Evolutionary conservation across 2,329 filamentous ascomycete species (phyloP).

Genomic region (Thielaviopsis punctulata): DNA sequence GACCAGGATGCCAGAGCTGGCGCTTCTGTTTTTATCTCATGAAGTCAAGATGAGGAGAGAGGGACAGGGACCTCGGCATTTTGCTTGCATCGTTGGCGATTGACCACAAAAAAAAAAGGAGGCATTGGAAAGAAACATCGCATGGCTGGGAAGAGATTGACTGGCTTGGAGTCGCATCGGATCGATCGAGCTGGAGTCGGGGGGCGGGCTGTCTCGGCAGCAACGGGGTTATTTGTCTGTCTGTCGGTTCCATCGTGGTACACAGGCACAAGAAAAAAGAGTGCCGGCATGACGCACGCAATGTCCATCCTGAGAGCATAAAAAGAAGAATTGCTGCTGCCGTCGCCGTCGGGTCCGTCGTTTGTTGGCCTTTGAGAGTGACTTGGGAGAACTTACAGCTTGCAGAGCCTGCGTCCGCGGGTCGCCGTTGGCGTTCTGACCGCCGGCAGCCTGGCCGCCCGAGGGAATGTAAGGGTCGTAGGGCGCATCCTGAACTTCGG

Average conservation of each 20-base stretch:
- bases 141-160: neutral
- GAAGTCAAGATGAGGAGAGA: too few species aligned
- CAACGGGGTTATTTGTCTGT: neutral
- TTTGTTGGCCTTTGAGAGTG: neutral
- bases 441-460: slow-evolving; percentile 20
- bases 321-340: neutral
- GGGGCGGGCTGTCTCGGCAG: neutral
- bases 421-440: slow-evolving; percentile 29
- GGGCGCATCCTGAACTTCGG: slow-evolving; percentile 37
- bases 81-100: too few species aligned
- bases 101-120: neutral
- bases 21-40: neutral
- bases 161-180: neutral
- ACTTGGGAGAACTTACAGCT: slow-evolving; percentile 44
- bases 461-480: slow-evolving; percentile 84
- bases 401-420: slow-evolving; percentile 51
- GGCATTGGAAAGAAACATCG: neutral
- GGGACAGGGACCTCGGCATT: too few species aligned
- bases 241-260: neutral
- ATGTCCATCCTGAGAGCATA: neutral
- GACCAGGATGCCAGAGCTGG: neutral
- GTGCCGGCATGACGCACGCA: neutral
- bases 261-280: too few species aligned
- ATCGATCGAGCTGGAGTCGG: neutral
- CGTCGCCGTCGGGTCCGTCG: neutral